phyloP scores from a whole-genome alignment of 345 rosid genomes.

The Arabidopsis thaliana region TAIR10.1 NC_003074.8:6704001-6704500 shows the following conservation, averaged over 20 bases:
- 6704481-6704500: background rate
- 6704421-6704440: conserved; percentile 2
- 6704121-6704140: background rate
- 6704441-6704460: conserved; percentile 33
- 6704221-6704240: conserved; percentile 13
- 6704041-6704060: conserved; percentile 70
- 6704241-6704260: background rate
- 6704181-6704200: conserved; percentile 32
- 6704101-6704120: background rate
- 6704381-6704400: too few species aligned
- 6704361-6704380: background rate
- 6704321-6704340: background rate
- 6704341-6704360: background rate
- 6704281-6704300: background rate
- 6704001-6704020: conserved; percentile 90
- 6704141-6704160: conserved; percentile 19
- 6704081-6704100: background rate
- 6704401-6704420: too few species aligned
- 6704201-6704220: conserved; percentile 32
- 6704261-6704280: background rate
- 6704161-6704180: conserved; percentile 20
- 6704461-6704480: conserved; percentile 12
- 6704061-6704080: conserved; percentile 35
- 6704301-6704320: background rate
- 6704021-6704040: conserved; percentile 89